Percentiles rank a stretch among this genome's conserved stretches.
phyloP scores from a whole-genome alignment of 768 basidiomycete species.

The Stropharia rugosoannulata region DNA sequence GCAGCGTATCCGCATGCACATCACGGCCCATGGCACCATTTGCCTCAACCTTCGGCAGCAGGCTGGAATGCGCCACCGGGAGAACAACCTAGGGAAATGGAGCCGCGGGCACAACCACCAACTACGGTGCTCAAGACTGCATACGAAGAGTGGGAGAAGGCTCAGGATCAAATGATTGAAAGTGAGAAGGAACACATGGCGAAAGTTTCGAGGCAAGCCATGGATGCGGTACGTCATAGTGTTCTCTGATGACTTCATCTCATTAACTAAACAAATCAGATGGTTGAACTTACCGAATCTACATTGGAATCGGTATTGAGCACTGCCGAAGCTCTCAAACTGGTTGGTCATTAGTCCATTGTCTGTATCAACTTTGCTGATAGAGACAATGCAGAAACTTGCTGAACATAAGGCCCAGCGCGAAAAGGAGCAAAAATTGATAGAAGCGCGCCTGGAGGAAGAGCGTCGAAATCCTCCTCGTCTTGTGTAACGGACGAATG shows the following conservation, averaged over 20 bases:
- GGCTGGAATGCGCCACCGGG: neutral
- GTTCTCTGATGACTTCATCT: neutral
- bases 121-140: neutral
- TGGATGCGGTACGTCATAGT: slow-evolving; percentile 39
- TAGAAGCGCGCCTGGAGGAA: slow-evolving; percentile 27
- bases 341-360: slow-evolving; percentile 38
- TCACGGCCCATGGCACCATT: neutral
- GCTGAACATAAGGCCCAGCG: slow-evolving; percentile 52
- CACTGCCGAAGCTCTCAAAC: slow-evolving; percentile 58
- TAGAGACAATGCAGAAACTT: slow-evolving; percentile 37
- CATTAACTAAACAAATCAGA: slow-evolving; percentile 30
- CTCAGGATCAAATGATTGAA: slow-evolving; percentile 24
- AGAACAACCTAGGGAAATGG: neutral
- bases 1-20: slow-evolving; percentile 5
- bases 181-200: slow-evolving; percentile 46
- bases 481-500: slow-evolving; percentile 19
- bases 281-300: slow-evolving; percentile 64
- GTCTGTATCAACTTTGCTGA: slow-evolving; percentile 19
- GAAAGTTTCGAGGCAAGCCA: slow-evolving; percentile 46
- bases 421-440: slow-evolving; percentile 36
- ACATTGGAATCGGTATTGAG: slow-evolving; percentile 61
- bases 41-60: neutral
- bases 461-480: slow-evolving; percentile 28
- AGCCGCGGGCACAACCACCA: neutral
- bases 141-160: slow-evolving; percentile 8